Conservation (phyloP, 2,329 filamentous ascomycete species). For the Alternaria sp. region DNA sequence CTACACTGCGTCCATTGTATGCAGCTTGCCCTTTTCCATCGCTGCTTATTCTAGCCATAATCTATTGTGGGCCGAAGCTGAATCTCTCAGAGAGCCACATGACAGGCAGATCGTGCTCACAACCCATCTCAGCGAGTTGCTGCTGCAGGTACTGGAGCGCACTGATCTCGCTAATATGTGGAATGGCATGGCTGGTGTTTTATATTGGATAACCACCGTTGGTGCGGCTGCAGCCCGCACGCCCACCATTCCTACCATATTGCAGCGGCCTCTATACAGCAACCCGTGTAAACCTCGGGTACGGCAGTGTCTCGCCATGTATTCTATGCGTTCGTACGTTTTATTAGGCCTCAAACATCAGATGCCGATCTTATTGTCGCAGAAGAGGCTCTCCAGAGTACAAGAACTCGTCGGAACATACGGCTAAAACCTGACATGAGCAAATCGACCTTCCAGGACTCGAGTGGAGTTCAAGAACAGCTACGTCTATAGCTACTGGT, state of each 20-base stretch:
- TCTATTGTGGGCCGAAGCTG: conserved; percentile 12
- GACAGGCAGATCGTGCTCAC: conserved; percentile 8
- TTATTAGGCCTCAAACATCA: conserved; percentile 39
- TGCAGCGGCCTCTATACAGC: neutral
- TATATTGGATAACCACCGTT: conserved; percentile 46
- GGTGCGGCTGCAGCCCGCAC: conserved; percentile 41
- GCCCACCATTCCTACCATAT: neutral
- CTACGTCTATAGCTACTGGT: neutral
- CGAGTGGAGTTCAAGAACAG: neutral
- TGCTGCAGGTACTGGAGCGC: conserved; percentile 34
- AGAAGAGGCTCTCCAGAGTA: conserved; percentile 38
- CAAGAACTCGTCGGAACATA: conserved; percentile 35
- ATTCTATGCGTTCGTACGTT: conserved; percentile 32
- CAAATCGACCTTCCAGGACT: neutral
- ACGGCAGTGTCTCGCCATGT: conserved; percentile 41
- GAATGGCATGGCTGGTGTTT: conserved; percentile 44
- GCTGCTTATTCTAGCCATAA: conserved; percentile 33
- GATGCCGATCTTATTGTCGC: conserved; percentile 30
- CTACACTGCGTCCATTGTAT: conserved; percentile 41
- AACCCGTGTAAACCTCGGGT: conserved; percentile 26
- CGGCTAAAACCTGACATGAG: neutral
- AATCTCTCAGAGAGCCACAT: conserved; percentile 1
- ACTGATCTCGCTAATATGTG: conserved; percentile 40
- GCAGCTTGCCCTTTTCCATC: conserved; percentile 37
- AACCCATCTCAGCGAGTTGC: conserved; percentile 25